Evolutionary conservation across 2,329 filamentous ascomycete genomes (phyloP), one percentile per base, ranked within the genome.

Genomic region (Botrytis squamosa): DNA sequence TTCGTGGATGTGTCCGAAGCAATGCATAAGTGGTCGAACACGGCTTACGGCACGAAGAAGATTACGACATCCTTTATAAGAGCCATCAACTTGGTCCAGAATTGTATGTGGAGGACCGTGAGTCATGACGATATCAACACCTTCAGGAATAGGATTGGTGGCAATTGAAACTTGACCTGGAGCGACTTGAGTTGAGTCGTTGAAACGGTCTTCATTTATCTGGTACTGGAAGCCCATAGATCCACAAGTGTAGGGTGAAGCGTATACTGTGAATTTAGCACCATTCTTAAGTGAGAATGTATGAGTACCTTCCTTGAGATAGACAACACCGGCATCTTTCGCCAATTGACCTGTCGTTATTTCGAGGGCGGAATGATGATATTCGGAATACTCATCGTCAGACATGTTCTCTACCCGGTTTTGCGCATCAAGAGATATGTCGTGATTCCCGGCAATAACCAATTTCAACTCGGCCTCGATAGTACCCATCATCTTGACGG

Each of bases 381-480:
- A 67, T 29, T 62, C n/a, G 1, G 36, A 60, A 33, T 73, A 73
- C n/a, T 70, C 65, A 6, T 73, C 57, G 42, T 70, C 65, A 36
- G 71, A 63, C 57, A 73, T 76, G n/a, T 70, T 74, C 20, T 75
- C 65, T 10, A 75, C 73, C 7, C 67, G 36, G 3, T 42, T 70
- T 20, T 42, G 66, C 22, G 44, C 9, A 22, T 68, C 71, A 5
- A 72, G 64, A 3, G 71, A 42, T 18, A 89, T 83, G 77, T 90
- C 88, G 80, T 91, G 88, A 77, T 91, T 91, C 0, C 89, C 89
- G 0, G 88, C 85, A 75, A 91, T 90, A 25, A 90, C 85, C 36
- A 91, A 82, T 77, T 90, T 91, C 12, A 90, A 80, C 22, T 85
- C 84, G 6, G 88, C 88, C n/a, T 86, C 80, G 49, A 87, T 84